These are phyloP conservation scores for Phytophthora chlamydospora DNA, from an alignment of 352 stramenopile species.

Conservation along the genomic window DNA sequence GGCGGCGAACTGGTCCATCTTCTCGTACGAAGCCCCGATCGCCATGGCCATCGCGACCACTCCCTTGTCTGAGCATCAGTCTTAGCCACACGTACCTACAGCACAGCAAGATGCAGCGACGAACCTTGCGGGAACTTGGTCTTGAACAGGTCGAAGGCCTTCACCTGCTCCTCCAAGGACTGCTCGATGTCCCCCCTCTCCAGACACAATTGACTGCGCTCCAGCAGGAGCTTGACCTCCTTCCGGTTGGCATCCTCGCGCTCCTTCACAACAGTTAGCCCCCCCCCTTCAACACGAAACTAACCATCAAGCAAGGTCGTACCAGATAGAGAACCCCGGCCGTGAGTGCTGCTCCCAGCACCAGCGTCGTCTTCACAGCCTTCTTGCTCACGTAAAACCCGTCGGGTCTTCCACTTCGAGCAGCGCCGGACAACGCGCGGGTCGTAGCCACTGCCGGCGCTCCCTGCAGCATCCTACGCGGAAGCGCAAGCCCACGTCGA, in stretches of 20 bases:
- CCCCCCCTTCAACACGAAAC: background rate
- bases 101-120: background rate
- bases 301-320: background rate
- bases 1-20: slow-evolving; percentile 37
- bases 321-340: slow-evolving; percentile 27
- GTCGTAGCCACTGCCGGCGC: background rate
- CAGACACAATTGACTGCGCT: slow-evolving; percentile 19
- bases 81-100: background rate
- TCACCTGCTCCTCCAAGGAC: slow-evolving; percentile 11
- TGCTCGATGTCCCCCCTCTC: slow-evolving; percentile 22
- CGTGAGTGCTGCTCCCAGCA: slow-evolving; percentile 18
- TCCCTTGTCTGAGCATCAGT: slow-evolving; percentile 46
- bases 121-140: slow-evolving; percentile 20
- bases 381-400: slow-evolving; percentile 29
- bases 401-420: slow-evolving; percentile 6
- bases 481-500: slow-evolving; percentile 4
- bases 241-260: slow-evolving; percentile 20
- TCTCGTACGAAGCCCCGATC: slow-evolving; percentile 67
- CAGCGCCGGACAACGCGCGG: background rate
- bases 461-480: slow-evolving; percentile 2
- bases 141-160: slow-evolving; percentile 24
- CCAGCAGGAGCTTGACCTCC: slow-evolving; percentile 17
- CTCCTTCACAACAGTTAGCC: slow-evolving; percentile 1
- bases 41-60: slow-evolving; percentile 66
- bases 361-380: slow-evolving; percentile 18